Percentiles rank a stretch among this genome's conserved stretches.
Evolutionary conservation across 495 filamentous ascomycete genomes (phyloP).

Genomic region (Neohortaea acidophila): DNA sequence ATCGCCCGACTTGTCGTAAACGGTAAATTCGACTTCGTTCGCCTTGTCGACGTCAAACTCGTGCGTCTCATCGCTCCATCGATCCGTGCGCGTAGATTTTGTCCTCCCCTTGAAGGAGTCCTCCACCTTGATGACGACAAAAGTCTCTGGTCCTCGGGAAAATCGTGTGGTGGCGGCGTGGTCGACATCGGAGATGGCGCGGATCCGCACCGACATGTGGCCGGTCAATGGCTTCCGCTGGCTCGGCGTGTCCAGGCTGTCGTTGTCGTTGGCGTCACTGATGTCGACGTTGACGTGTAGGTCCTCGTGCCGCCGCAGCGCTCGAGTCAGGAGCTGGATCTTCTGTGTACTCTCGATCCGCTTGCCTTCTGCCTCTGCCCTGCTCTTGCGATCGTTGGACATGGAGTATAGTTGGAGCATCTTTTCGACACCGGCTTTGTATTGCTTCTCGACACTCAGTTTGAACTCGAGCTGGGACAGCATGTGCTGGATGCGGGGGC

Average conservation of each 20-base stretch:
- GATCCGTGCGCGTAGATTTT: conserved; percentile 70
- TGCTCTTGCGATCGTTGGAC: conserved; percentile 94
- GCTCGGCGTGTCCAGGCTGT: conserved; percentile 89
- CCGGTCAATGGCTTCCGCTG: conserved; percentile 86
- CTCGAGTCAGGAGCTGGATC: conserved; percentile 88
- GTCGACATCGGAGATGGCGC: conserved; percentile 85
- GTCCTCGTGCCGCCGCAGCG: conserved; percentile 92
- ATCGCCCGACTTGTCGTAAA: conserved; percentile 87
- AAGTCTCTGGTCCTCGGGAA: conserved; percentile 81
- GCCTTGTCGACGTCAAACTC: conserved; percentile 91
- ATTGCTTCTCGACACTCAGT: conserved; percentile 96
- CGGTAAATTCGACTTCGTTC: conserved; percentile 93
- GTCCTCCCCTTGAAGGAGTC: conserved; percentile 80
- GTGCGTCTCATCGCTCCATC: conserved; percentile 82
- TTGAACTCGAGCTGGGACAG: conserved; percentile 98
- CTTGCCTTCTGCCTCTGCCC: conserved; percentile 73
- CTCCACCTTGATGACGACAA: conserved; percentile 89
- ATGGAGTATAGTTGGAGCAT: conserved; percentile 97
- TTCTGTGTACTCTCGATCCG: conserved; percentile 94
- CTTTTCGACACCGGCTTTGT: conserved; percentile 98
- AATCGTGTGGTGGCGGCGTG: conserved; percentile 81
- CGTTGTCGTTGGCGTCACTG: conserved; percentile 73
- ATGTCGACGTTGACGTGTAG: conserved; percentile 89
- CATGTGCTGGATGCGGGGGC: conserved; percentile 97
- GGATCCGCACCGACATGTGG: conserved; percentile 68